Evolutionary conservation across 2,329 filamentous ascomycete genomes (phyloP).

Genomic region (Chaetomiaceae sp.): DNA sequence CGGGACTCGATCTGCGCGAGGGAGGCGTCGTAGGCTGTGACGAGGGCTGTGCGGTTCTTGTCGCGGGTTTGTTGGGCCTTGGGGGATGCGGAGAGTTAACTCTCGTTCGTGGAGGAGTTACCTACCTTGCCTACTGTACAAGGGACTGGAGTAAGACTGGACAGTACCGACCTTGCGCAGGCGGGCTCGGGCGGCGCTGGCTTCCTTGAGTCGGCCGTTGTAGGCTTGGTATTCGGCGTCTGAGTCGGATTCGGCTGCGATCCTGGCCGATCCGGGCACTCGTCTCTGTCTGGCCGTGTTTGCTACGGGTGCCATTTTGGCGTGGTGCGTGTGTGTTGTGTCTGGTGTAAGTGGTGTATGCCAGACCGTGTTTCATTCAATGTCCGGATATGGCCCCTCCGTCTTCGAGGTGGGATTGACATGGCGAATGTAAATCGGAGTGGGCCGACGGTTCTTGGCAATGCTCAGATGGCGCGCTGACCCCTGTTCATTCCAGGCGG

Average conservation of each 20-base stretch:
- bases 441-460: background rate
- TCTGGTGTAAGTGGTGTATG: background rate
- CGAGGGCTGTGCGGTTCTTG: constrained; percentile 18
- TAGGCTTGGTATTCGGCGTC: constrained; percentile 20
- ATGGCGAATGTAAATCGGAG: constrained; percentile 1
- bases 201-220: constrained; percentile 17
- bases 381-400: background rate
- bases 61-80: constrained; percentile 22
- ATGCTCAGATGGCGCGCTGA: constrained; percentile 2
- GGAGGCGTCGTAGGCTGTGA: constrained; percentile 12
- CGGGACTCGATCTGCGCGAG: constrained; percentile 17
- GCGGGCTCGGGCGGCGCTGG: constrained; percentile 18
- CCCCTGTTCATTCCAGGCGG: constrained; percentile 16
- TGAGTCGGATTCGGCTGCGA: constrained; percentile 13
- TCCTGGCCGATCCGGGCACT: background rate
- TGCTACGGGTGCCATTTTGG: constrained; percentile 18
- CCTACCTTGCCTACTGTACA: no score
- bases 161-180: constrained; percentile 23
- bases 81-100: no score
- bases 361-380: constrained; percentile 1
- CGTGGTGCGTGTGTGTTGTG: no score
- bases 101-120: no score
- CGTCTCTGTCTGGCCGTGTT: constrained; percentile 16
- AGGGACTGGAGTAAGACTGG: background rate
- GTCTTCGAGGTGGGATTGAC: background rate